Conservation (phyloP, 257 asterid genomes). For the Solanum etuberosum region DNA sequence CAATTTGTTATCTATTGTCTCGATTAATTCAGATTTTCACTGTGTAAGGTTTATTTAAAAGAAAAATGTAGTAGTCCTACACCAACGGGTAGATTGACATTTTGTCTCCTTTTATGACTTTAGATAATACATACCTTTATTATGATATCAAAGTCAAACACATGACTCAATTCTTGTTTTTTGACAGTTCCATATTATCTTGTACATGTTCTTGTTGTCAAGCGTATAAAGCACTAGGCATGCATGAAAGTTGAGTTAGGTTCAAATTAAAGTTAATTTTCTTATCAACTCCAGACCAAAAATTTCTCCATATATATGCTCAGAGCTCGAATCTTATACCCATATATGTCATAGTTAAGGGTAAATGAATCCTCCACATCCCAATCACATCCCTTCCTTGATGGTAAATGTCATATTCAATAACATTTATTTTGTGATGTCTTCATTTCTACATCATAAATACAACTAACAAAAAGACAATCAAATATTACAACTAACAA, state of each 20-base stretch:
- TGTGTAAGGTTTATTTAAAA: not conserved
- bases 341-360: not conserved
- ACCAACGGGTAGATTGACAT: not conserved
- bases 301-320: not conserved
- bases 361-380: not conserved
- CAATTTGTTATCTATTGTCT: rapidly evolving
- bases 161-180: not conserved
- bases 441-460: not conserved
- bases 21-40: not conserved
- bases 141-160: not conserved
- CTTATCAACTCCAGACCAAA: not conserved
- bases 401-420: not conserved
- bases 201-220: not conserved
- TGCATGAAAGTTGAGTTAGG: too few relatives aligned
- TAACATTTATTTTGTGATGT: not conserved
- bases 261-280: not conserved
- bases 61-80: not conserved
- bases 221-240: not conserved
- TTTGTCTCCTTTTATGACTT: not conserved
- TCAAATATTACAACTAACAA: not conserved
- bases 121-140: not conserved
- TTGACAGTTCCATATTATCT: not conserved
- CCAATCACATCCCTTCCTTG: not conserved
- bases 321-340: not conserved
- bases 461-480: not conserved